These are phyloP conservation scores for Lichtheimia ramosa DNA, from an alignment of 371 early-diverging fungal genomes.

Conservation along the genomic window DNA sequence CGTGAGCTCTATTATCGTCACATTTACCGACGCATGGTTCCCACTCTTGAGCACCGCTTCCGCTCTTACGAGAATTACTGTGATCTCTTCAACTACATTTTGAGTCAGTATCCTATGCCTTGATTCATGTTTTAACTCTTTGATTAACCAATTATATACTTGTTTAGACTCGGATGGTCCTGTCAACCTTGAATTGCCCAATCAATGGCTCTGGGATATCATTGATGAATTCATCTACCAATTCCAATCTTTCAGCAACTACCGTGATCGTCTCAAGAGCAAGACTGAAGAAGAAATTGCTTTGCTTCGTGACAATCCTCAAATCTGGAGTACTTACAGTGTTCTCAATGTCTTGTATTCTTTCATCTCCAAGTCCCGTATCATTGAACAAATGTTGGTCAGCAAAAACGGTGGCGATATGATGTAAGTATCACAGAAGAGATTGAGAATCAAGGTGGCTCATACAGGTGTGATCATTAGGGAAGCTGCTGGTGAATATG, in stretches of 20 bases:
- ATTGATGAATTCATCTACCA: slow-evolving; percentile 98
- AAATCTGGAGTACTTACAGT: slow-evolving; percentile 94
- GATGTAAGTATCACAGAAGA: slow-evolving; percentile 33
- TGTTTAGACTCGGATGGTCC: slow-evolving; percentile 75
- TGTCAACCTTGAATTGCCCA: slow-evolving; percentile 88
- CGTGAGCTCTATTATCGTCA: slow-evolving; percentile 96
- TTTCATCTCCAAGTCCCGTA: slow-evolving; percentile 90
- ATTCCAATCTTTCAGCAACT: slow-evolving; percentile 95
- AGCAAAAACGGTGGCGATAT: slow-evolving; percentile 89
- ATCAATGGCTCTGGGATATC: slow-evolving; percentile 98
- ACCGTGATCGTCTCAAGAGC: slow-evolving; percentile 82
- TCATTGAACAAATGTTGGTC: slow-evolving; percentile 89
- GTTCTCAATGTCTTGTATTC: slow-evolving; percentile 94
- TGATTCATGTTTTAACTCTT: slow-evolving; percentile 6
- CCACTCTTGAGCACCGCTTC: slow-evolving; percentile 88
- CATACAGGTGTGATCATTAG: slow-evolving; percentile 11
- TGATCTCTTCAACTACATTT: slow-evolving; percentile 93
- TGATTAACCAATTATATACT: neutral
- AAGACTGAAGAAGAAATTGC: slow-evolving; percentile 82
- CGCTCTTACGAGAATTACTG: slow-evolving; percentile 94
- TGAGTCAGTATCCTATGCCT: slow-evolving; percentile 58
- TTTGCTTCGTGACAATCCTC: slow-evolving; percentile 77
- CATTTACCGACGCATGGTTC: slow-evolving; percentile 87
- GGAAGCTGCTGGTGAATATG: slow-evolving; percentile 81
- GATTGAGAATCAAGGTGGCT: neutral